Conservation (phyloP, 2,329 filamentous ascomycete species). For the Beauveria brongniartii region DNA sequence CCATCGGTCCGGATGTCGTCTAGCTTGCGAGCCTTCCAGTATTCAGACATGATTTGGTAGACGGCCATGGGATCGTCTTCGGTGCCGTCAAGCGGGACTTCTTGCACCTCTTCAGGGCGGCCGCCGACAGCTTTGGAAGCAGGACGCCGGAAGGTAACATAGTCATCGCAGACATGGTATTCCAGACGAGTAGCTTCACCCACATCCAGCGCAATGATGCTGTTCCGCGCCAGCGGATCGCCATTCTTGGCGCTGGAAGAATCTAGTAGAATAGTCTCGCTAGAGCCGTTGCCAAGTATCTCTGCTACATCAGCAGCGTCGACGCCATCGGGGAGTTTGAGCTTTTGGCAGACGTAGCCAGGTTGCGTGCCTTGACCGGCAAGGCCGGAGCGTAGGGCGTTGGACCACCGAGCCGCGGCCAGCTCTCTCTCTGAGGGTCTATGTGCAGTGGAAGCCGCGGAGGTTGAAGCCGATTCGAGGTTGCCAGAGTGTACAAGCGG, state of each 20-base stretch:
- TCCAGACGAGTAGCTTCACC: conserved; percentile 48
- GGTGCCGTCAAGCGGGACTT: conserved; percentile 17
- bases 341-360: conserved; percentile 30
- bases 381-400: conserved; percentile 18
- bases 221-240: conserved; percentile 46
- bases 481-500: conserved; percentile 15
- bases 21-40: conserved; percentile 26
- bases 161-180: conserved; percentile 43
- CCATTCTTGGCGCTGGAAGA: conserved; percentile 46
- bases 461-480: conserved; percentile 15
- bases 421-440: conserved; percentile 16
- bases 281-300: conserved; percentile 30
- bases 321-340: conserved; percentile 37
- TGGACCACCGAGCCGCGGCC: conserved; percentile 17
- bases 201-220: conserved; percentile 63
- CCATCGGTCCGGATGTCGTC: conserved; percentile 11
- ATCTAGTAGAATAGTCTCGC: conserved; percentile 49
- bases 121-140: not conserved
- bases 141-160: conserved; percentile 23
- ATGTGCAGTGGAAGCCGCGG: not conserved
- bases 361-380: conserved; percentile 22
- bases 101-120: conserved; percentile 20
- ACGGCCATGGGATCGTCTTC: conserved; percentile 29
- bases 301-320: conserved; percentile 49
- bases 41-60: conserved; percentile 44